Conservation (phyloP, 345 rosid genomes). For the Passiflora organensis region DNA sequence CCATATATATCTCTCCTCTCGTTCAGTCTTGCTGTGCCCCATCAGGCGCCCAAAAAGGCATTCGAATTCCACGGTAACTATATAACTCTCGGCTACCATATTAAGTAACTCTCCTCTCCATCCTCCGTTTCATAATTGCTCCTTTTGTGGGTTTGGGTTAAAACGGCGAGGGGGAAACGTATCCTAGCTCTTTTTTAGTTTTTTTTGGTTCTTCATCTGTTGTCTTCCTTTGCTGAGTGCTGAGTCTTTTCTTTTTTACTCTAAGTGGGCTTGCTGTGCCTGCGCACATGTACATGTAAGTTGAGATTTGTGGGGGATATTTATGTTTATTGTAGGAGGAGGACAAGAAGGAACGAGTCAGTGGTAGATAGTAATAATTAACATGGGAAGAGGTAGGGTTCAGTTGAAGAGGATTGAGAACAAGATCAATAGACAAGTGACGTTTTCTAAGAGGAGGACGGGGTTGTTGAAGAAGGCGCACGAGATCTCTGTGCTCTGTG, state of each 20-base stretch:
- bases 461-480: conserved; percentile 59
- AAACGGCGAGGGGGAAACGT: no score
- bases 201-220: no score
- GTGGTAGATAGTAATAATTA: no score
- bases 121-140: not conserved
- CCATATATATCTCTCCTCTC: not conserved
- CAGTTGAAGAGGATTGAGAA: conserved; percentile 63
- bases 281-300: no score
- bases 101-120: not conserved
- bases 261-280: not conserved
- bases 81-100: no score
- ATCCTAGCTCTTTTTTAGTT: no score
- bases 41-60: no score
- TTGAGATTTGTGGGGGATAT: no score
- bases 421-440: conserved; percentile 61
- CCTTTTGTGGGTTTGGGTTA: not conserved
- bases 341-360: not conserved
- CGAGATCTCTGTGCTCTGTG: conserved; percentile 67
- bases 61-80: no score
- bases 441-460: conserved; percentile 52
- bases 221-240: not conserved
- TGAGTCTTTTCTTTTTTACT: not conserved
- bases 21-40: not conserved
- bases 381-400: conserved; percentile 41
- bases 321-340: not conserved